Evolutionary conservation across 805 yeast genomes (phyloP).

Genomic region (Metschnikowia kofuensis): DNA sequence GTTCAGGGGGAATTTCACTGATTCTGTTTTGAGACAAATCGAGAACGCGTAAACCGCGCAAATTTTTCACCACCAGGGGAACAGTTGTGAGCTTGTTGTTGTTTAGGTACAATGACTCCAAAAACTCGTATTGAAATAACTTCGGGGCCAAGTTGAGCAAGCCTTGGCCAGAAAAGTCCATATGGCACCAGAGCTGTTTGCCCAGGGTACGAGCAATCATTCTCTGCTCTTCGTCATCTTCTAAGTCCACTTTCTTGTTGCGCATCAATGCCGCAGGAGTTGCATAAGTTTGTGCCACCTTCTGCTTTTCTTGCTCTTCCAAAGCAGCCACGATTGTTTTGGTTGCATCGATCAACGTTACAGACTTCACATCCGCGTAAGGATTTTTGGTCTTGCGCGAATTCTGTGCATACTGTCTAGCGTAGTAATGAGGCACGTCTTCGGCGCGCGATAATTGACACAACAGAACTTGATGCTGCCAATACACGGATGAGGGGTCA

Average conservation of each 20-base stretch:
- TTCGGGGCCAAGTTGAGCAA: slow-evolving; percentile 66
- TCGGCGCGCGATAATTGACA: slow-evolving; percentile 66
- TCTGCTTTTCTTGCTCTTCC: slow-evolving; percentile 40
- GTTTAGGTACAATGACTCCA: slow-evolving; percentile 82
- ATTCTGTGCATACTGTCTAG: slow-evolving; percentile 74
- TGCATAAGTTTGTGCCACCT: slow-evolving; percentile 26
- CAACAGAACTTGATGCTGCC: slow-evolving; percentile 80
- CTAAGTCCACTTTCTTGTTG: slow-evolving; percentile 47
- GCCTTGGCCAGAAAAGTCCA: slow-evolving; percentile 90
- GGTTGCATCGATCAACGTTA: slow-evolving; percentile 43
- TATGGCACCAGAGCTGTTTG: slow-evolving; percentile 89
- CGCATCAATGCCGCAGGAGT: slow-evolving; percentile 36
- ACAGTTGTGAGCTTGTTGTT: slow-evolving; percentile 72
- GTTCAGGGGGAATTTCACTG: slow-evolving; percentile 71
- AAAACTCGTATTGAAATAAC: slow-evolving; percentile 75
- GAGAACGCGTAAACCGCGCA: slow-evolving; percentile 72
- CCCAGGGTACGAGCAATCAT: slow-evolving; percentile 57
- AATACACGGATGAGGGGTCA: slow-evolving; percentile 46
- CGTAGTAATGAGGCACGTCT: slow-evolving; percentile 74
- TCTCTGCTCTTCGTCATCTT: slow-evolving; percentile 64
- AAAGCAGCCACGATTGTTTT: slow-evolving; percentile 32
- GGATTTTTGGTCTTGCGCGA: slow-evolving; percentile 48
- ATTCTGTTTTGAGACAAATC: slow-evolving; percentile 81
- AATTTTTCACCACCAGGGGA: slow-evolving; percentile 65
- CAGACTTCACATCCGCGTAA: slow-evolving; percentile 35